Percentiles rank a stretch among this genome's conserved stretches.
These are phyloP conservation scores for Fusarium nanum DNA, from an alignment of 2,329 filamentous ascomycete genomes.

Conservation along the genomic window DNA sequence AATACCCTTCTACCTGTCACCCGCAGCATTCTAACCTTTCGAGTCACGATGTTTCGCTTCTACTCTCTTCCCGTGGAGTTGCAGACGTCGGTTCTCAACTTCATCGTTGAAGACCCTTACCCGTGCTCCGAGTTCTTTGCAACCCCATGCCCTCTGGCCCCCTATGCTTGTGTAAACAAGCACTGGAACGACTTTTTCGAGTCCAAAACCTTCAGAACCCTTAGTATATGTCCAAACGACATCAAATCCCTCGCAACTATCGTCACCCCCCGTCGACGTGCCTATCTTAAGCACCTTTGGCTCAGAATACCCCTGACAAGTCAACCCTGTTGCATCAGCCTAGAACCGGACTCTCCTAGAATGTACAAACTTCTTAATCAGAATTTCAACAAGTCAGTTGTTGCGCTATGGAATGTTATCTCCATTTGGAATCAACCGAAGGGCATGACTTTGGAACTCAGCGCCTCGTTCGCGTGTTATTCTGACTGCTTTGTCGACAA, in stretches of 20 bases:
- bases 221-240: conserved; percentile 7
- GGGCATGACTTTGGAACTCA: conserved; percentile 13
- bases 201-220: neutral
- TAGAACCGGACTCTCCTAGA: too few relatives aligned
- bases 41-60: conserved; percentile 7
- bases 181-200: conserved; percentile 20
- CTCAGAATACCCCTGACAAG: neutral
- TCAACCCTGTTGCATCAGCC: too few relatives aligned
- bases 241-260: neutral
- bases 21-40: neutral
- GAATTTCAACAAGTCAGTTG: conserved; percentile 3
- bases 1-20: too few relatives aligned
- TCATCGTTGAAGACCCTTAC: neutral
- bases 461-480: neutral
- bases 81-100: neutral
- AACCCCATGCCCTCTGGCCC: accelerated
- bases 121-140: neutral
- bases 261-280: neutral
- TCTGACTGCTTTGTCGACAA: neutral
- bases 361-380: neutral
- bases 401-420: conserved; percentile 3
- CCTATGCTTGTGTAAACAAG: neutral
- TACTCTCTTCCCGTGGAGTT: conserved; percentile 11
- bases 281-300: conserved; percentile 18
- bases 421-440: neutral